Base-by-base conservation (phyloP, 202 grass and related monocot species). In the Panicum hallii region DNA sequence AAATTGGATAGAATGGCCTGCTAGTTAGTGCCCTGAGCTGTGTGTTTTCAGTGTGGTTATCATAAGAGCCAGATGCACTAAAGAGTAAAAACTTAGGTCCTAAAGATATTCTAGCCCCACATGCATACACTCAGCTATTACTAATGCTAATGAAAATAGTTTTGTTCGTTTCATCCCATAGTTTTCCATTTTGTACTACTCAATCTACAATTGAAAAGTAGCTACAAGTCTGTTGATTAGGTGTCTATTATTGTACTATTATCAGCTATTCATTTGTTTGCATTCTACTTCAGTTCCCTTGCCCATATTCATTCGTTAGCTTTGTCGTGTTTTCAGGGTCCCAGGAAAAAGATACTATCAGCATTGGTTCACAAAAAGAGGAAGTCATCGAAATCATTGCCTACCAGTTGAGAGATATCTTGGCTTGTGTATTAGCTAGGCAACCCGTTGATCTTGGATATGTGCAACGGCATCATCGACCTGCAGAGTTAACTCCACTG, bases 331-430 rank as follows among this genome's bases (percentile, higher is more conserved):
- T 91, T 85, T 42, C 87, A 94, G 92, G 93, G 93, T 11, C 93
- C 90, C 40, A 84, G 90, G 85, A 94, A 94, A 65, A 94, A 94
- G 85, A 92, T 92, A 83, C 32, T 94, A 32, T 81, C 78, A 75
- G 93, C 87, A 11, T 15, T 94, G 70, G 86, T 85, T 80, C 76
- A 67, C 63, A 84, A n/a, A 76, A 89, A 74, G 52, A 83, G 63
- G 69, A 92, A 87, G 70, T 84, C 81, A 54, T 81, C 71, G 9
- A 87, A 62, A 87, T 77, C 71, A 84, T 64, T 75, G 79, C 76
- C 81, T 65, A 42, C 85, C 56, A 91, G 89, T 75, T 81, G 64
- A 90, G 53, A 20, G 79, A 70, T 17, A 46, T 49, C 47, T 67
- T 68, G 72, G 40, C 3, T 22, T 61, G 20, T 72, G 19, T 75